A percentile compares a stretch with the other conserved stretches of the same genome.
Evolutionary conservation across 805 yeast genomes (phyloP).

Genomic region (Kluyveromyces starmeri): DNA sequence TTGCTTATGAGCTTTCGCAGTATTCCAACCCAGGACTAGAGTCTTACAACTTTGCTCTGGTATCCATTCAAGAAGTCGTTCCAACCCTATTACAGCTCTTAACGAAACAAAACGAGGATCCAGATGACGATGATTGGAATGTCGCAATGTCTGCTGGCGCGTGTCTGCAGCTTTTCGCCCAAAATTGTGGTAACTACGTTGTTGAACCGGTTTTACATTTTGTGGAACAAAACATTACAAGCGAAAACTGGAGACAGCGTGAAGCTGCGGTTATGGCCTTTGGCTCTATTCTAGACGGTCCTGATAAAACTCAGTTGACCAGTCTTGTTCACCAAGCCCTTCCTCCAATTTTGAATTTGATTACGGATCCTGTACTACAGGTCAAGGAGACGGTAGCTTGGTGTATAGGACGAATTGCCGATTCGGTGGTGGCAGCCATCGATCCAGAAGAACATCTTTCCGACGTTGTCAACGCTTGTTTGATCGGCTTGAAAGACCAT

Average conservation of each 20-base stretch:
- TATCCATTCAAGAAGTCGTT: conserved; percentile 75
- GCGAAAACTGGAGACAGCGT: conserved; percentile 69
- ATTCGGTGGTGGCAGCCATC: conserved; percentile 69
- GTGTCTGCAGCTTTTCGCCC: conserved; percentile 89
- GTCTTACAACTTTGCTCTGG: conserved; percentile 73
- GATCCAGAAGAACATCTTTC: conserved; percentile 59
- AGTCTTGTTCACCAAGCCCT: conserved; percentile 73
- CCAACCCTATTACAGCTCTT: conserved; percentile 77
- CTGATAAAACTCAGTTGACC: conserved; percentile 62
- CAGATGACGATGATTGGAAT: conserved; percentile 95
- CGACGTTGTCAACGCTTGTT: conserved; percentile 60
- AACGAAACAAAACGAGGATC: conserved; percentile 85
- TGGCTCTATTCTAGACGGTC: conserved; percentile 94
- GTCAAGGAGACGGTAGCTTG: conserved; percentile 97
- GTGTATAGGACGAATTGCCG: conserved; percentile 96
- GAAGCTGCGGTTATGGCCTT: conserved; percentile 99
- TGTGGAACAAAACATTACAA: conserved; percentile 63
- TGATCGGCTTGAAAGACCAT: conserved; percentile 79
- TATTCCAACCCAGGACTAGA: conserved; percentile 42
- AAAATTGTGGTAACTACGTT: conserved; percentile 76
- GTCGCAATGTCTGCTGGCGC: conserved; percentile 99
- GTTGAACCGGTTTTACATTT: conserved; percentile 78
- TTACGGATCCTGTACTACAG: conserved; percentile 66
- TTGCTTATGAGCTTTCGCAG: conserved; percentile 59
- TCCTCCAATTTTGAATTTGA: conserved; percentile 63